Base-by-base conservation (phyloP, 148 eudicot species). In the Linanthus parryae region DNA sequence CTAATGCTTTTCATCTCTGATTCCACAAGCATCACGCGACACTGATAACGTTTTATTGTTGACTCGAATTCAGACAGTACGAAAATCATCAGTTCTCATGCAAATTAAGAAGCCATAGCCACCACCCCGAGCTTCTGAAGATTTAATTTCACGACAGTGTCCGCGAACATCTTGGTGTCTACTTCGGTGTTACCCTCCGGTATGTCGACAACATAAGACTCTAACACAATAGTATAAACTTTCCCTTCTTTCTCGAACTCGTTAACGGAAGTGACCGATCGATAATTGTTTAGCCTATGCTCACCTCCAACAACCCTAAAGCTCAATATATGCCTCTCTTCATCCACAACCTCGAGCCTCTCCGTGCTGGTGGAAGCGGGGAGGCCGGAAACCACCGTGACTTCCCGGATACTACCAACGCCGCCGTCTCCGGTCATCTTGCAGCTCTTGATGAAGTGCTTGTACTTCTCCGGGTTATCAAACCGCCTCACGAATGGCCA, bases 111-210 rank as follows among this genome's bases (percentile, higher is more conserved):
- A 4, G 85, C 70, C 68, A 74, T 48, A 35, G 88, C 88, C 58
- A 81, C 66, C 20, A 81, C 77, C 2, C 78, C 81, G 37, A 88
- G 85, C 69, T 84, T 88, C 56, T 88, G 96, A 16, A 83, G 76
- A 26, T 88, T 88, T 61, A 88, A 65, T 65, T 76, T 83, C 44
- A 88, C 88, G 9, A 88, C 96, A 0, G 96, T 88, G 34, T 88
- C 96, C 19, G 74, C 81, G 61, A 88, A 88, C 96, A 88, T 88
- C 71, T 84, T 88, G 0, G 96, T 88, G 46, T 88, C 96, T 44
- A 72, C 80, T 8, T 71, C 85, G 0, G 85, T 76, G 10, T 88
- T 88, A 30, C 96, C 96, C 15, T 74, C 74, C 15, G 96, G 96
- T 42, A 88, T 84, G 44, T 88, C 96, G 7, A 88, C 96, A 11